Evolutionary conservation across 805 yeast species (phyloP).

Genomic region (Candida glaebosa): DNA sequence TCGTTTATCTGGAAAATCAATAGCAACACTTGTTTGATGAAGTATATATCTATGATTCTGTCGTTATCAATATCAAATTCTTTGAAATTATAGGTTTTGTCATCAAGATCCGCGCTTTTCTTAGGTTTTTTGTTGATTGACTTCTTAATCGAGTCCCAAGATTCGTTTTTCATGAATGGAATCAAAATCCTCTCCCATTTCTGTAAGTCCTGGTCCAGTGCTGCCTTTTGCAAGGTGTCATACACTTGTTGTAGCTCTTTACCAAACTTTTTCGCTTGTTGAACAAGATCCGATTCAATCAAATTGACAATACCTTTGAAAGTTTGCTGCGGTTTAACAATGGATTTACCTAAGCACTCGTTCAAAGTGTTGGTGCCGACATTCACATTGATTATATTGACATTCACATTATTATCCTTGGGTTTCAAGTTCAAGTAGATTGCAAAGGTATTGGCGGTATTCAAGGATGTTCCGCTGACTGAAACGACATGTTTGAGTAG

Average conservation of each 20-base stretch:
- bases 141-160: constrained; percentile 20
- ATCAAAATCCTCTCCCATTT: constrained; percentile 26
- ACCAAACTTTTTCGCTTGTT: constrained; percentile 13
- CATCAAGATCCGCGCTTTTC: not conserved
- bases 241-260: constrained; percentile 22
- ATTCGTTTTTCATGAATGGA: constrained; percentile 28
- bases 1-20: constrained; percentile 33
- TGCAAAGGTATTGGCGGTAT: constrained; percentile 39
- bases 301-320: constrained; percentile 18
- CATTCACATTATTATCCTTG: constrained; percentile 40
- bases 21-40: constrained; percentile 45
- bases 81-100: constrained; percentile 24
- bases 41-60: constrained; percentile 56
- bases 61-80: constrained; percentile 65
- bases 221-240: constrained; percentile 18
- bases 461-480: constrained; percentile 43
- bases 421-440: constrained; percentile 38
- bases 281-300: constrained; percentile 17
- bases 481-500: constrained; percentile 24
- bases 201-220: constrained; percentile 15
- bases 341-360: constrained; percentile 67
- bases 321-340: constrained; percentile 16
- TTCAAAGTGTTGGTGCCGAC: constrained; percentile 66
- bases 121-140: constrained; percentile 11
- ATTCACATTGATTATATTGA: constrained; percentile 48